Evolutionary conservation across 805 yeast species (phyloP).

Genomic region (Hanseniaspora guilliermondii): DNA sequence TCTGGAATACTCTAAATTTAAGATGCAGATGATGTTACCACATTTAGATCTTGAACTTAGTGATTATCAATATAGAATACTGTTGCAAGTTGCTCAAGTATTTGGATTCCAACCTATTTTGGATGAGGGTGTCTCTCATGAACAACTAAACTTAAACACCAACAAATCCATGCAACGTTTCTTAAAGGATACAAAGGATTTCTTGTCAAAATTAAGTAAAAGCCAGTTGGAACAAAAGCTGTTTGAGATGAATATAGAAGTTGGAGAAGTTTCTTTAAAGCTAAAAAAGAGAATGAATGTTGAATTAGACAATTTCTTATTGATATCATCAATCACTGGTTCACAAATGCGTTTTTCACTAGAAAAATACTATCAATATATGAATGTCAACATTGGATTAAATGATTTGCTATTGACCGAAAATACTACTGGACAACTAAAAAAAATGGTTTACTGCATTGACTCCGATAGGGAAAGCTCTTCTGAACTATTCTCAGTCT

Average conservation of each 20-base stretch:
- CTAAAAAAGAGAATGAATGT: conserved; percentile 57
- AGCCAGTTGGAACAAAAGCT: conserved; percentile 43
- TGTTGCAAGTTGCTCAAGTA: conserved; percentile 64
- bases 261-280: conserved; percentile 50
- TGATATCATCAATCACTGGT: conserved; percentile 61
- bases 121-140: conserved; percentile 32
- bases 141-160: conserved; percentile 13
- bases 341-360: conserved; percentile 50
- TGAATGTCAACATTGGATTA: conserved; percentile 54
- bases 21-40: conserved; percentile 68
- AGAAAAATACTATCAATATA: conserved; percentile 43
- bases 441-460: conserved; percentile 57
- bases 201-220: conserved; percentile 32
- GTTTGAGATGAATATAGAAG: conserved; percentile 61
- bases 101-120: conserved; percentile 30
- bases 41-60: conserved; percentile 56
- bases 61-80: conserved; percentile 79
- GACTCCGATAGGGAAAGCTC: conserved; percentile 29
- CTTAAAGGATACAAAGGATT: conserved; percentile 17
- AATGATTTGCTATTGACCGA: conserved; percentile 63
- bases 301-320: conserved; percentile 46
- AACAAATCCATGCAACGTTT: conserved; percentile 19
- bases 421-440: conserved; percentile 50
- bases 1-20: conserved; percentile 54
- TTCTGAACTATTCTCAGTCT: conserved; percentile 43